These are phyloP conservation scores for Daldinia grandis DNA, from an alignment of 495 filamentous ascomycete species.

Conservation along the genomic window DNA sequence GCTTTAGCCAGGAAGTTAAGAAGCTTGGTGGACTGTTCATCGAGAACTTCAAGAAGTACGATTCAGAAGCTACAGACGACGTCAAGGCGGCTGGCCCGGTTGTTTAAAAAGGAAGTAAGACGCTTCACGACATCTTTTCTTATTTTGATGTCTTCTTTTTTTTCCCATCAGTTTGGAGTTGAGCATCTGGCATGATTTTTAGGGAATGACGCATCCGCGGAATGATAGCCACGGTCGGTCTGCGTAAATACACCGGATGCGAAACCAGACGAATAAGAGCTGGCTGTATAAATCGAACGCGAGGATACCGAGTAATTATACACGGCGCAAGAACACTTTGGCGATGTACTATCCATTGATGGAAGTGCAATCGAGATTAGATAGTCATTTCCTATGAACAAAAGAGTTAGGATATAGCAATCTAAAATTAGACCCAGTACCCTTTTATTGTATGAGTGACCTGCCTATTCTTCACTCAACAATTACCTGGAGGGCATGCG, in stretches of 20 bases:
- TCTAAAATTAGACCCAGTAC: background rate
- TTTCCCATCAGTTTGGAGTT: conserved; percentile 27
- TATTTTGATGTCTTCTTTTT: conserved; percentile 9
- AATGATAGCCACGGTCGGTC: conserved; percentile 13
- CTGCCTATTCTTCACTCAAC: too few relatives aligned
- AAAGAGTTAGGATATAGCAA: background rate
- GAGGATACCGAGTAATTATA: conserved; percentile 17
- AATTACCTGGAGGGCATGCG: too few relatives aligned
- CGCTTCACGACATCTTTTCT: conserved; percentile 19
- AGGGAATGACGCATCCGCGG: conserved; percentile 34
- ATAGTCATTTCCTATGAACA: conserved; percentile 15
- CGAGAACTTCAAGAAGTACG: conserved; percentile 98
- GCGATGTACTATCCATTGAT: background rate
- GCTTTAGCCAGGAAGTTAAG: conserved; percentile 85
- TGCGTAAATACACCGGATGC: conserved; percentile 7
- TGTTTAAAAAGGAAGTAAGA: conserved; percentile 42
- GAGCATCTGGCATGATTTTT: conserved; percentile 31
- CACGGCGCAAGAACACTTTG: conserved; percentile 4
- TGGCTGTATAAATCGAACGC: conserved; percentile 28
- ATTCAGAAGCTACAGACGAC: conserved; percentile 83
- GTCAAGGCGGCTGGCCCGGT: conserved; percentile 75
- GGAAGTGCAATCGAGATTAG: conserved; percentile 10
- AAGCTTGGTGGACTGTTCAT: conserved; percentile 88
- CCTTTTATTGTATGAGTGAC: background rate
- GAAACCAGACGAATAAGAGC: background rate